phyloP scores from a whole-genome alignment of 176 grass and related monocot genomes.

The Hyparrhenia diplandra region DNA sequence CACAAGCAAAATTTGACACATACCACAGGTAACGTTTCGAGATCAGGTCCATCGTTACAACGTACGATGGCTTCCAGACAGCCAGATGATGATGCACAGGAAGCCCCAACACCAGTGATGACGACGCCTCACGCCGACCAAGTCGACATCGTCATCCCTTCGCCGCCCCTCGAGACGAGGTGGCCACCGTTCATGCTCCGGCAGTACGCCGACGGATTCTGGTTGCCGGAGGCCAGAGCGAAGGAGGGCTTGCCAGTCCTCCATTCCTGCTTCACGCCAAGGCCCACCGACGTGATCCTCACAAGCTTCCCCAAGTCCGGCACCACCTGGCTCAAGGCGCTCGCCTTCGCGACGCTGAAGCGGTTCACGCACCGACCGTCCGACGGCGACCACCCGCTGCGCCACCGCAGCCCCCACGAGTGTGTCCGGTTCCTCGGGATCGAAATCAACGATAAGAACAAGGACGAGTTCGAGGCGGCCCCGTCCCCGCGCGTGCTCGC shows the following conservation, averaged over 20 bases:
- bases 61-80: neutral
- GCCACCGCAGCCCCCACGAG: neutral
- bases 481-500: neutral
- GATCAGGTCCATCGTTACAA: no score
- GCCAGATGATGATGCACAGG: neutral
- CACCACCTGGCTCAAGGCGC: slow-evolving; percentile 53
- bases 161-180: neutral
- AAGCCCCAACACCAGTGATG: neutral
- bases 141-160: no score
- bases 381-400: neutral
- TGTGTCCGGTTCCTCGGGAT: neutral
- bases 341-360: neutral
- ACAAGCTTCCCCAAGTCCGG: slow-evolving; percentile 26
- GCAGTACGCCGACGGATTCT: no score
- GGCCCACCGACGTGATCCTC: neutral
- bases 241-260: neutral
- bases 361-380: neutral
- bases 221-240: no score
- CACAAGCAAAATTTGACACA: no score
- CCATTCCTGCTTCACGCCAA: neutral
- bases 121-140: no score
- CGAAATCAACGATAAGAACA: neutral
- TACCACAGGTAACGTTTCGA: no score
- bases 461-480: neutral
- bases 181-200: no score